Base-by-base conservation (phyloP, 108 stramenopile species). In the Aurantiochytrium sp. region DNA sequence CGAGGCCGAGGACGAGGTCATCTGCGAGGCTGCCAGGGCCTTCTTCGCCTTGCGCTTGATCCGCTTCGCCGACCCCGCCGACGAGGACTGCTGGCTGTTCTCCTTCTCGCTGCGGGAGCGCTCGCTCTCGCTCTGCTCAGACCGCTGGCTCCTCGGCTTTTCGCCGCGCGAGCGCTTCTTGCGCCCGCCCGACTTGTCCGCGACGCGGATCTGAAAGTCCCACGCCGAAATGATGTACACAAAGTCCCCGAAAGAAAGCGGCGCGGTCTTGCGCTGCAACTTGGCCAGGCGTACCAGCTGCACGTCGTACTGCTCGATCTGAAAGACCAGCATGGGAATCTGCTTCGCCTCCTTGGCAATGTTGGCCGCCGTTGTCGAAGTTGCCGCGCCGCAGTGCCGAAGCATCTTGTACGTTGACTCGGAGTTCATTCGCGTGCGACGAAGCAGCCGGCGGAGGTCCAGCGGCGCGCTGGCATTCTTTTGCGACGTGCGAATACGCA, bases 261-360 rank as follows among this genome's bases (percentile, higher is more conserved):
- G 12, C 27, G 59, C 59, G 34, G 8, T 65, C 59, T 15, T 24
- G 19, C 59, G 59, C 24, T 65, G 59, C 15, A 81, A 12, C 15
- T 42, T 37, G 17, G 73, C 39, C 6, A 81, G 73, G 6, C 45
- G 39, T 6, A 81, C 45, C 39, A 81, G 39, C 24, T 48, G 73
- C n/a, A 81, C 73, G 27, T 81, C 73, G 45, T 81, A 81, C 1
- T 81, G 73, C 45, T 81, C 73, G 39, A 81, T 81, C 30, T 81
- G 73, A 1, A 48, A 81, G 0, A 81, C 45, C 39, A 81, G 24
- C 39, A 48, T 41, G 12, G 73, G 73, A 12, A 81, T 81, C 6
- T 27, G 39, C 3, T 81, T 81, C 45, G 73, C 73, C 30, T 81
- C 73, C 45, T 48, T 81, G 3, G 42, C 45, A 3, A 48, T 81